phyloP scores from a whole-genome alignment of 148 eudicot species.

The Linanthus parryae region DNA sequence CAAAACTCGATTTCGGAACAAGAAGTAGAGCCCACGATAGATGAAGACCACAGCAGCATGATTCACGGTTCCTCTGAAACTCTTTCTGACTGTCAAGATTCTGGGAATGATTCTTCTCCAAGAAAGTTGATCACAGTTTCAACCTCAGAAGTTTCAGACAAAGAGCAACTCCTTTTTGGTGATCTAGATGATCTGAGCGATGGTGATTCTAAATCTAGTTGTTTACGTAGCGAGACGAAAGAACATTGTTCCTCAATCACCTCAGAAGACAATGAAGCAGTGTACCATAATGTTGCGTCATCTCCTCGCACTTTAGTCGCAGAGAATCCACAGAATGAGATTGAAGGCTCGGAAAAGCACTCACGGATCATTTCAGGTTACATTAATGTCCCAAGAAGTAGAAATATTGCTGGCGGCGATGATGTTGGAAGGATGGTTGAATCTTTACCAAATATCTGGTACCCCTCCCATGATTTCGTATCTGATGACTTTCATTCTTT shows the following conservation, averaged over 20 bases:
- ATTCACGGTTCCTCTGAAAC: conserved; percentile 7
- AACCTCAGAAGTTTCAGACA: conserved; percentile 23
- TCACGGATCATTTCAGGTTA: conserved; percentile 26
- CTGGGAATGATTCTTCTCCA: conserved; percentile 5
- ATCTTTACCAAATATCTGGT: conserved; percentile 53
- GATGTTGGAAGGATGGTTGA: conserved; percentile 25
- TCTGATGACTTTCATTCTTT: conserved; percentile 20
- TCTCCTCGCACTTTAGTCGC: conserved; percentile 16
- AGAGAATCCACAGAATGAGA: conserved; percentile 14
- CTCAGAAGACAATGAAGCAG: conserved; percentile 23
- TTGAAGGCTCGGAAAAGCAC: conserved; percentile 17
- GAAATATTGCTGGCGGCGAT: conserved; percentile 16
- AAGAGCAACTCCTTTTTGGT: conserved; percentile 57
- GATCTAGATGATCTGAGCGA: conserved; percentile 40
- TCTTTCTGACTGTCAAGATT: conserved; percentile 11
- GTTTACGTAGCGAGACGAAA: conserved; percentile 21
- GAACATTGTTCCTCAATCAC: conserved; percentile 14
- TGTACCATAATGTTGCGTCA: too few relatives aligned
- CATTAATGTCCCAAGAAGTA: conserved; percentile 30
- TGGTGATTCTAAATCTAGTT: conserved; percentile 3
- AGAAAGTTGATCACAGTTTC: not conserved
- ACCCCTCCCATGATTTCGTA: conserved; percentile 24
- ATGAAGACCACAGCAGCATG: conserved; percentile 6
- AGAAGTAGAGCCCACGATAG: conserved; percentile 10
- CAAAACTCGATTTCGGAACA: conserved; percentile 12